phyloP scores from a whole-genome alignment of 129 eudicot species.

The Chrysanthemum seticuspe region DNA sequence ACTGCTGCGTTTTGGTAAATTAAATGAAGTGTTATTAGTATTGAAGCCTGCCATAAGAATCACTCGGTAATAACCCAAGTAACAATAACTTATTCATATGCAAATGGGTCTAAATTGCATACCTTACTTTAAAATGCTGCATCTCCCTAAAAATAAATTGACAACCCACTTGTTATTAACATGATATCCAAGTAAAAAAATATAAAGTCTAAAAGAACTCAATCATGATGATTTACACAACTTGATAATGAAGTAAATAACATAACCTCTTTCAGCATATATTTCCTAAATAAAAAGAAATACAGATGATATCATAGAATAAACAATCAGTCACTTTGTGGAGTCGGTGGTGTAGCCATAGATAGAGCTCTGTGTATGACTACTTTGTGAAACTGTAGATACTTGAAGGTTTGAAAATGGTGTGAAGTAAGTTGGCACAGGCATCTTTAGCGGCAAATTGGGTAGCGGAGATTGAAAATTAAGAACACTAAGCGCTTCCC shows the following conservation, averaged over 20 bases:
- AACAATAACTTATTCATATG: too few species aligned
- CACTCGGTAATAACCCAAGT: too few species aligned
- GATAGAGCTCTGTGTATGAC: constrained; percentile 27
- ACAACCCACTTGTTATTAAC: not conserved
- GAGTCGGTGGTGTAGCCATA: constrained; percentile 30
- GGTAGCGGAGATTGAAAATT: constrained; percentile 42
- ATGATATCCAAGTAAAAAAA: not conserved
- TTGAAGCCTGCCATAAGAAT: too few species aligned
- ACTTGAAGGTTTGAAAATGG: constrained; percentile 14
- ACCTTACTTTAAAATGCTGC: not conserved
- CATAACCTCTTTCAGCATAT: not conserved
- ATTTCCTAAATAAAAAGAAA: not conserved
- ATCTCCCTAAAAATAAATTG: not conserved
- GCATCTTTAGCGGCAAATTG: constrained; percentile 31
- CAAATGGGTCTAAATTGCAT: not conserved
- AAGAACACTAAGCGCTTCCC: constrained; percentile 43
- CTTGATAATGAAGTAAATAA: not conserved
- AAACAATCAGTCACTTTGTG: constrained; percentile 20
- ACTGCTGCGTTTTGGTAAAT: too few species aligned
- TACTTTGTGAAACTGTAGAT: constrained; percentile 16
- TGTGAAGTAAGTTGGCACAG: constrained; percentile 36
- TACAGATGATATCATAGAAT: not conserved
- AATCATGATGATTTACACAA: not conserved
- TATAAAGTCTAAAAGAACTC: constrained; percentile 2
- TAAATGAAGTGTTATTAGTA: too few species aligned